Percentiles rank a stretch among this genome's conserved stretches.
Evolutionary conservation across 768 basidiomycete species (phyloP).

Genomic region (Suillus clintonianus): DNA sequence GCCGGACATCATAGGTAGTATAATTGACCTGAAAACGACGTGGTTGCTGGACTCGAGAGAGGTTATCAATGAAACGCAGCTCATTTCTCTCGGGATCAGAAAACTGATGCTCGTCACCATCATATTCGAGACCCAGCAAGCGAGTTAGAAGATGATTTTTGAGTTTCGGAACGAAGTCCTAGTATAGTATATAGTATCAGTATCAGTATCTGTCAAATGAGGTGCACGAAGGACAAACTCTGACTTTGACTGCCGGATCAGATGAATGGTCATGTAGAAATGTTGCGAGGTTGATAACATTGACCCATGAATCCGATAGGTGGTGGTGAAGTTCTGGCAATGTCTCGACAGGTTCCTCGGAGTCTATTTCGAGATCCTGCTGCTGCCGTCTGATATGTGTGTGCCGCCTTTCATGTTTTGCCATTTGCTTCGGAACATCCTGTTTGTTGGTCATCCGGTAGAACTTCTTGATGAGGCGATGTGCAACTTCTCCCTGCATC

Average conservation of each 20-base stretch:
- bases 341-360: neutral
- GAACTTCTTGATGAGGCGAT: neutral
- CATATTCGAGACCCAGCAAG: constrained; percentile 11
- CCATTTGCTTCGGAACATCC: neutral
- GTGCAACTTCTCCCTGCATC: neutral
- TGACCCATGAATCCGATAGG: neutral
- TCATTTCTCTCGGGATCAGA: constrained; percentile 7
- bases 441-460: neutral
- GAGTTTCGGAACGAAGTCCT: constrained; percentile 16
- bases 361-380: neutral
- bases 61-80: constrained; percentile 10
- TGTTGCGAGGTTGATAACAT: neutral
- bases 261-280: neutral
- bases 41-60: constrained; percentile 5
- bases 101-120: constrained; percentile 14
- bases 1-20: constrained; percentile 21
- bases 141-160: constrained; percentile 22
- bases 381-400: constrained; percentile 6
- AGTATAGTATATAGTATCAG: too few species aligned
- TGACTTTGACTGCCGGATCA: constrained; percentile 11
- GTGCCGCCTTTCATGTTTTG: constrained; percentile 11
- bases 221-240: too few species aligned
- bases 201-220: too few species aligned
- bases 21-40: constrained; percentile 15
- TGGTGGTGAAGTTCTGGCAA: constrained; percentile 3